These are phyloP conservation scores for Thalassiosira oceanica DNA, from an alignment of 352 stramenopile species.

Conservation along the genomic window DNA sequence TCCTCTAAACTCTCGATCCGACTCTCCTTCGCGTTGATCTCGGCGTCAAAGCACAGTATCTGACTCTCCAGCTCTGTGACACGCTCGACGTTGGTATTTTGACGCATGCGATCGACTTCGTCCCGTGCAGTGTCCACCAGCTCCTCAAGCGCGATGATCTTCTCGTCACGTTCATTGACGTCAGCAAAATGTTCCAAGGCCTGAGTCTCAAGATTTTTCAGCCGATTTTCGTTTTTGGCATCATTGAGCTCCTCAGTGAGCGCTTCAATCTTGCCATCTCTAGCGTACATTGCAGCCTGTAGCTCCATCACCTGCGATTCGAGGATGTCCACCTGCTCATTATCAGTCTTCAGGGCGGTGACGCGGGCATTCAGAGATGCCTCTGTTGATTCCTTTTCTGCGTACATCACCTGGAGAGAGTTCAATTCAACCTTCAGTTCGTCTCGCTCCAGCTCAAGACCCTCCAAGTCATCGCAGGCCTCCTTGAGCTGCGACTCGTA, in stretches of 20 bases:
- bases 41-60: too few relatives aligned
- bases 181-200: too few relatives aligned
- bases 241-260: constrained; percentile 17
- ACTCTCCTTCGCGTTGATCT: too few relatives aligned
- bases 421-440: constrained; percentile 15
- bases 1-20: too few relatives aligned
- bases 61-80: too few relatives aligned
- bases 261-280: constrained; percentile 18
- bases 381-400: constrained; percentile 30
- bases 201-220: too few relatives aligned
- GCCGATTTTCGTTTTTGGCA: constrained; percentile 1
- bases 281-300: constrained; percentile 29
- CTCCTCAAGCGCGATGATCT: too few relatives aligned
- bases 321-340: constrained; percentile 22
- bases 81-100: too few relatives aligned
- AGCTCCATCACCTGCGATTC: constrained; percentile 27
- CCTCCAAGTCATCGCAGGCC: constrained; percentile 58
- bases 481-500: constrained; percentile 52
- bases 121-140: too few relatives aligned
- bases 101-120: too few relatives aligned
- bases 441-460: constrained; percentile 47
- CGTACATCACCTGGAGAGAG: constrained; percentile 5
- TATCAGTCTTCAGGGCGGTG: constrained; percentile 36
- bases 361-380: constrained; percentile 15
- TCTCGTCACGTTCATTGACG: too few relatives aligned